Conservation (phyloP, 225 moss, liverwort and hornwort species). For the Pseudoscleropodium purum region DNA sequence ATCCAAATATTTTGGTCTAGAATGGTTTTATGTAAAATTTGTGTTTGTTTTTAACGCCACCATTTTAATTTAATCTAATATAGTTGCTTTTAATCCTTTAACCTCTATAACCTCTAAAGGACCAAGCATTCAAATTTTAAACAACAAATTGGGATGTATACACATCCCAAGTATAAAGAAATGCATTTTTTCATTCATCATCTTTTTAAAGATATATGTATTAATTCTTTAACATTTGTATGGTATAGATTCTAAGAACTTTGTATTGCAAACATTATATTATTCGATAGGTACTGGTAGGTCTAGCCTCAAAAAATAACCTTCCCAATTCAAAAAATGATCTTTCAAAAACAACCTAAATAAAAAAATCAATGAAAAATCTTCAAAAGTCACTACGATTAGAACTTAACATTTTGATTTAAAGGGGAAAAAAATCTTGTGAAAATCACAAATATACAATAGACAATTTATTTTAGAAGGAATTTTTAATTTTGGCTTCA, state of each 20-base stretch:
- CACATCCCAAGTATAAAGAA: accelerated
- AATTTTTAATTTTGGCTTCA: too few relatives aligned
- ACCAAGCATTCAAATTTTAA: not conserved
- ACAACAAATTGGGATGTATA: not conserved
- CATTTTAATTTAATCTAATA: not conserved
- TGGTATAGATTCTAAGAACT: not conserved
- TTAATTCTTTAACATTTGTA: not conserved
- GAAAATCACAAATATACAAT: too few relatives aligned
- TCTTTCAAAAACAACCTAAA: too few relatives aligned
- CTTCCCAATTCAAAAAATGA: not conserved
- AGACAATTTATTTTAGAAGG: too few relatives aligned
- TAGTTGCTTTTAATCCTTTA: not conserved
- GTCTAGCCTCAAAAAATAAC: accelerated
- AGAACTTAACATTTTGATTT: not conserved
- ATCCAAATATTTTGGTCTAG: accelerated
- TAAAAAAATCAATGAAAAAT: not conserved
- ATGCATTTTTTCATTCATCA: not conserved
- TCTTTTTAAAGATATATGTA: not conserved
- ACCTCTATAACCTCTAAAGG: not conserved
- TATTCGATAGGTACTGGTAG: not conserved
- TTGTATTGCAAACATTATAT: not conserved
- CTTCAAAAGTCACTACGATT: not conserved
- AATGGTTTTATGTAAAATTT: not conserved
- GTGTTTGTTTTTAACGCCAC: not conserved
- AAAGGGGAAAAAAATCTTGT: not conserved